These are phyloP conservation scores for Tremellales sp. DNA, from an alignment of 1,284 basidiomycete species.

Conservation along the genomic window DNA sequence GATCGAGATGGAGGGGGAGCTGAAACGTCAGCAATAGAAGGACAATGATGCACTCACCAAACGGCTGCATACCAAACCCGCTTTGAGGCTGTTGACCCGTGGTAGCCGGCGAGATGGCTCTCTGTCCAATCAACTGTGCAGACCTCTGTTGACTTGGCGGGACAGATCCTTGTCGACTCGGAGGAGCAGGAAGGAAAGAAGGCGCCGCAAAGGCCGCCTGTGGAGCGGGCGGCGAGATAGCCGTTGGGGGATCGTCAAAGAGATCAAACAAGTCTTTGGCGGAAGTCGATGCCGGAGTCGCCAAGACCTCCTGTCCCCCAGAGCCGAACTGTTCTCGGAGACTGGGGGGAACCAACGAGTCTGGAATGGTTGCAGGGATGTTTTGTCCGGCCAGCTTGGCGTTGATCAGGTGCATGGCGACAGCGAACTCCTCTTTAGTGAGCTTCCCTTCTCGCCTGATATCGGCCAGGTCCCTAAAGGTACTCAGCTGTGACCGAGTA, in stretches of 20 bases:
- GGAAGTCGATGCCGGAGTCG: slow-evolving; percentile 17
- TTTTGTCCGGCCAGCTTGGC: slow-evolving; percentile 79
- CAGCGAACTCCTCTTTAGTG: slow-evolving; percentile 89
- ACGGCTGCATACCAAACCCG: slow-evolving; percentile 22
- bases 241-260: slow-evolving; percentile 42
- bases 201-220: slow-evolving; percentile 10
- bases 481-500: neutral
- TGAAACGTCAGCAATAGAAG: neutral
- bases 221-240: slow-evolving; percentile 36
- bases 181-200: slow-evolving; percentile 5
- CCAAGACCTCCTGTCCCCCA: slow-evolving; percentile 21
- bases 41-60: slow-evolving; percentile 10
- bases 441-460: slow-evolving; percentile 83
- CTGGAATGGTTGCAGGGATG: slow-evolving; percentile 68
- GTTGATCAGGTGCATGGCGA: slow-evolving; percentile 94
- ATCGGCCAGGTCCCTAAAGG: slow-evolving; percentile 83
- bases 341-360: slow-evolving; percentile 70
- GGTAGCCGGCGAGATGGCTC: slow-evolving; percentile 12
- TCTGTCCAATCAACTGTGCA: slow-evolving; percentile 2
- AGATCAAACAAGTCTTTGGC: slow-evolving; percentile 48
- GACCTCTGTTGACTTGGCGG: slow-evolving; percentile 5
- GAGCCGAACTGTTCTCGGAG: slow-evolving; percentile 27
- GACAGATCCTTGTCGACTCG: slow-evolving; percentile 1
- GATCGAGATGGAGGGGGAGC: slow-evolving; percentile 1
- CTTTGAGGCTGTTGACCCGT: slow-evolving; percentile 12